Evolutionary conservation across 306 rosid species (phyloP), one percentile per base, ranked within the genome.

Genomic region (Pachyrhizus erosus): DNA sequence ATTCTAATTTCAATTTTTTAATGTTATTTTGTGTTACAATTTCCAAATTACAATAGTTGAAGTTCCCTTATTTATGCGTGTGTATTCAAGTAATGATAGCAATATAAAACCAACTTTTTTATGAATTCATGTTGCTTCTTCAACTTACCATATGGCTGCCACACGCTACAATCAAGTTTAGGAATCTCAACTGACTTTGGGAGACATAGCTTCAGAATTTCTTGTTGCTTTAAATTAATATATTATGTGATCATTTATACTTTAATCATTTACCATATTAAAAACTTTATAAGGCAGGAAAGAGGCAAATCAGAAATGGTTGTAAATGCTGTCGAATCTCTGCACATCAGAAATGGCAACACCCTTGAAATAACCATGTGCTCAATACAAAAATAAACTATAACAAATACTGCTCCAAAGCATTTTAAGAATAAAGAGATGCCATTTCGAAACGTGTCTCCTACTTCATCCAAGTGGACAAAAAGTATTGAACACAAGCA

Each of bases 1-100:
- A 88, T 69, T 37, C 72, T 46, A 80, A 34, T 79, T 55, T 57
- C 21, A 48, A 23, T 43, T n/a, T n/a, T n/a, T n/a, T n/a, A n/a
- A n/a, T 76, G 66, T 66, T 10, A 61, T 18, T 69, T 69, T 84
- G 17, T 21, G 37, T 60, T 71, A 26, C 37, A 14, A 54, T n/a
- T 58, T 70, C 23, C 37, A 20, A 57, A 37, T 39, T 74, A 5
- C 80, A 11, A 27, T 52, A 73, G 26, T 78, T 72, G 66, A 66
- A 15, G 46, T 76, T 73, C 31, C 68, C 33, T 29, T 48, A 42
- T 70, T 48, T 76, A 52, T 33, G 37, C n/a, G 20, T 51, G 65
- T 15, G 11, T 58, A 48, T 70, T 58, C 26, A 70, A 42, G 15
- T 70, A 33, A 13, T 15, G 64, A 7, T 57, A 82, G 55, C 27